These are phyloP conservation scores for Lecanicillium sp. DNA, from an alignment of 2,329 filamentous ascomycete genomes.

Conservation along the genomic window DNA sequence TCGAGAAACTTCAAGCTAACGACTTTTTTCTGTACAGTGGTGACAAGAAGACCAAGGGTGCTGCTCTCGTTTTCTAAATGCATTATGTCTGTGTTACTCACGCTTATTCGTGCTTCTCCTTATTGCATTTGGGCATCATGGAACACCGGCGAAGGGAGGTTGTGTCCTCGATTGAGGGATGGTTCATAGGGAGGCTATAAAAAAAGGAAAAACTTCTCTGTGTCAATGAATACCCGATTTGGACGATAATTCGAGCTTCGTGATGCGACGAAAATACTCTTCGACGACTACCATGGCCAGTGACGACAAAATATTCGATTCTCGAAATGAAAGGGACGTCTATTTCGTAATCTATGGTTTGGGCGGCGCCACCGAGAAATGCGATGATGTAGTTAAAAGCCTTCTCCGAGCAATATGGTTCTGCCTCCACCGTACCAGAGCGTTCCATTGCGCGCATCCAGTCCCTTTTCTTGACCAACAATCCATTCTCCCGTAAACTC, in stretches of 20 bases:
- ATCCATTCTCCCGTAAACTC: conserved; percentile 64
- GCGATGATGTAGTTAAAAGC: conserved; percentile 35
- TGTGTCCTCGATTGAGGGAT: conserved; percentile 35
- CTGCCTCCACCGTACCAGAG: conserved; percentile 86
- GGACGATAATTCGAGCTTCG: neutral
- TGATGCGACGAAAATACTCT: no score
- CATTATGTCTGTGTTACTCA: conserved; percentile 30
- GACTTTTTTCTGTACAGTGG: conserved; percentile 53
- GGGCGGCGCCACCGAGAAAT: neutral
- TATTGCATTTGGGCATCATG: conserved; percentile 38
- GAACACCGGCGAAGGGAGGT: conserved; percentile 41
- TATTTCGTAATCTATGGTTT: neutral
- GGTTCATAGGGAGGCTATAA: conserved; percentile 38
- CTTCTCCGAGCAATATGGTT: conserved; percentile 56
- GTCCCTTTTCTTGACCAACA: conserved; percentile 76
- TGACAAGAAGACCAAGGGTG: conserved; percentile 99
- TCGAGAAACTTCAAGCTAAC: conserved; percentile 29
- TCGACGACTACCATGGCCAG: no score
- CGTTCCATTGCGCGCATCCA: conserved; percentile 66
- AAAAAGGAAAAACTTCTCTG: conserved; percentile 17
- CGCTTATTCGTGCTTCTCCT: conserved; percentile 33
- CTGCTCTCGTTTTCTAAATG: conserved; percentile 97
- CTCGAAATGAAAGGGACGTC: neutral
- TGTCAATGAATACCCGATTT: conserved; percentile 7
- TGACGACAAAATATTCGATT: no score